A percentile compares a stretch with the other conserved stretches of the same genome.
phyloP scores from a whole-genome alignment of 768 basidiomycete genomes.

The Leccinum ochraceum region DNA sequence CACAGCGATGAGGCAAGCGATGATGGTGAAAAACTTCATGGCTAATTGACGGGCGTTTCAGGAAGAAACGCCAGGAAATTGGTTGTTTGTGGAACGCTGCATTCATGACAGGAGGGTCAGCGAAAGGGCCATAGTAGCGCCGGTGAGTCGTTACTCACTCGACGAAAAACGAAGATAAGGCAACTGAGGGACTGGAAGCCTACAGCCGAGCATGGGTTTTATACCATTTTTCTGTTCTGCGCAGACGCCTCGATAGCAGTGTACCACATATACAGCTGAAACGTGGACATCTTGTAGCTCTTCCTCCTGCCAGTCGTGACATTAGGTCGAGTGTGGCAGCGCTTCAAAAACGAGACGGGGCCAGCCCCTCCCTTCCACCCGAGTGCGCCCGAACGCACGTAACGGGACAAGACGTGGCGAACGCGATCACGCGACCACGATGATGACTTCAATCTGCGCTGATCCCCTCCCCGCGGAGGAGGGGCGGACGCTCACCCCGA shows the following conservation, averaged over 20 bases:
- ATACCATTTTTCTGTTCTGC: background rate
- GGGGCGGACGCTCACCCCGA: too few species aligned
- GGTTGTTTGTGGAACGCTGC: background rate
- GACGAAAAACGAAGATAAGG: background rate
- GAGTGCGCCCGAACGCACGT: too few species aligned
- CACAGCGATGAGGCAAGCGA: background rate
- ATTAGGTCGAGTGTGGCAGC: too few species aligned
- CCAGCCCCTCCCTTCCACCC: too few species aligned
- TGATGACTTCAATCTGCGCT: too few species aligned
- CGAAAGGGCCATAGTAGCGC: background rate
- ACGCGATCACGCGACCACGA: too few species aligned
- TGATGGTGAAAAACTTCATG: background rate
- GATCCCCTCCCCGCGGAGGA: too few species aligned
- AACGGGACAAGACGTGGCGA: too few species aligned
- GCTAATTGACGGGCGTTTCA: background rate
- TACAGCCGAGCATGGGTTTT: background rate
- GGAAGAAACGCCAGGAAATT: background rate
- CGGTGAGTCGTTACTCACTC: background rate
- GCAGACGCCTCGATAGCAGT: background rate
- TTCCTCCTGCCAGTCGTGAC: too few species aligned
- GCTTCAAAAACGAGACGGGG: too few species aligned
- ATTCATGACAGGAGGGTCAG: background rate
- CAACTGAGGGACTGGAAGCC: background rate
- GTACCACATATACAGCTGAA: too few species aligned
- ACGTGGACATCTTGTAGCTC: too few species aligned